phyloP scores from a whole-genome alignment of 2,329 filamentous ascomycete species.

The Penicillium sp. region DNA sequence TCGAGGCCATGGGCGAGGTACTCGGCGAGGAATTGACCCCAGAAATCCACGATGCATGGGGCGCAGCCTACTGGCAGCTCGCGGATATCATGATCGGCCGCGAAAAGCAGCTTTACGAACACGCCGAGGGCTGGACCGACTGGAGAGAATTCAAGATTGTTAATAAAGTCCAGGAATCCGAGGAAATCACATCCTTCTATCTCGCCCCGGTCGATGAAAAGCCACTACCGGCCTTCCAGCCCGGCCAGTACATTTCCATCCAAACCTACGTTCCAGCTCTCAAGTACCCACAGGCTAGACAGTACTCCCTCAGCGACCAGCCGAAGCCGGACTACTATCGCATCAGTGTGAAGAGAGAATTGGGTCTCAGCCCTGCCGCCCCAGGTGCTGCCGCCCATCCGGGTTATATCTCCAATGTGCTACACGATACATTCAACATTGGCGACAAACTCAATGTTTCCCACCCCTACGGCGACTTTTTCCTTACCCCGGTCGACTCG shows the following conservation, averaged over 20 bases:
- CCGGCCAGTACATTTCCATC: conserved; percentile 71
- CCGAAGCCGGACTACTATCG: conserved; percentile 63
- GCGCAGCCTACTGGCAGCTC: conserved; percentile 68
- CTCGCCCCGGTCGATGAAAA: conserved; percentile 62
- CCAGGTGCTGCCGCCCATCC: conserved; percentile 51
- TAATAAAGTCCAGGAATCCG: conserved; percentile 63
- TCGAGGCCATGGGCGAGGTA: conserved; percentile 65
- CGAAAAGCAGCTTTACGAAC: conserved; percentile 62
- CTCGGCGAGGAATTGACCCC: conserved; percentile 66
- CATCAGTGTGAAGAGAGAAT: conserved; percentile 68
- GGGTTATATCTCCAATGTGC: conserved; percentile 67
- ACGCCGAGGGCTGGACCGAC: conserved; percentile 61
- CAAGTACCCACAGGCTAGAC: conserved; percentile 63
- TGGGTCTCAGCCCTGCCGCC: conserved; percentile 50
- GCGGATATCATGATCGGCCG: conserved; percentile 69
- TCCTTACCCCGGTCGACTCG: conserved; percentile 43
- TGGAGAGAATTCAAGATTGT: conserved; percentile 67
- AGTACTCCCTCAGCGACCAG: conserved; percentile 70
- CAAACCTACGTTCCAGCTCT: conserved; percentile 58
- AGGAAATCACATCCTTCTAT: conserved; percentile 69
- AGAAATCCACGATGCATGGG: conserved; percentile 66
- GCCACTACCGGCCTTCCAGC: conserved; percentile 61
- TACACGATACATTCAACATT: conserved; percentile 60
- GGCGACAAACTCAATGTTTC: conserved; percentile 65
- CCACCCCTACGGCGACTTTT: conserved; percentile 65